These are phyloP conservation scores for Xylariaceae sp. DNA, from an alignment of 2,329 filamentous ascomycete species.

Conservation along the genomic window DNA sequence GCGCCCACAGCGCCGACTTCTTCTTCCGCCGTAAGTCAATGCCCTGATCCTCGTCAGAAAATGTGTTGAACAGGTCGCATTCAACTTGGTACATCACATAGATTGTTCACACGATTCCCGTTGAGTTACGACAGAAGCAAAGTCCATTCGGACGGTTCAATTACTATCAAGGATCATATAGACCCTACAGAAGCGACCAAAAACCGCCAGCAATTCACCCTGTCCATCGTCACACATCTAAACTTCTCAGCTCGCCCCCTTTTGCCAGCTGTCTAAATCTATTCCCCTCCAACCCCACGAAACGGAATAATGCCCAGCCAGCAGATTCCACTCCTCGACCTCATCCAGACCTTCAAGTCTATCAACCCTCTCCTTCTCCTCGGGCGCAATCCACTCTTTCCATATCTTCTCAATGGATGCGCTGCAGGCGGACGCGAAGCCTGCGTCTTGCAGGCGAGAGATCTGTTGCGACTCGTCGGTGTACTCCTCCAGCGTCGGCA, in stretches of 20 bases:
- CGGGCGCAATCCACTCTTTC: conserved; percentile 62
- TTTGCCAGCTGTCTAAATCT: conserved; percentile 31
- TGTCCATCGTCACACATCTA: no score
- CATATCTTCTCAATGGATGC: conserved; percentile 58
- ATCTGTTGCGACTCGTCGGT: conserved; percentile 63
- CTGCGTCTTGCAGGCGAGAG: conserved; percentile 58
- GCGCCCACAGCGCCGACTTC: no score
- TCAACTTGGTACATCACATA: no score
- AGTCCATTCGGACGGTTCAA: no score
- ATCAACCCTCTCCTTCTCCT: conserved; percentile 76
- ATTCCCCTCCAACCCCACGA: conserved; percentile 76
- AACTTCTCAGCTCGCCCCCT: not conserved
- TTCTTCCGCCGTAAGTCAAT: no score
- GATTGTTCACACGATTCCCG: no score
- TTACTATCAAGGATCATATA: no score
- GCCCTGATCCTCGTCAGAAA: no score
- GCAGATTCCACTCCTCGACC: conserved; percentile 84
- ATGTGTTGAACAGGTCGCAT: no score
- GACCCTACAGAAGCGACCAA: no score
- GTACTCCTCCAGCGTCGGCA: conserved; percentile 77
- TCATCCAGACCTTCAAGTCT: conserved; percentile 85
- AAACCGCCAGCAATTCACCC: no score
- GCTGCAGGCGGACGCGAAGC: conserved; percentile 49
- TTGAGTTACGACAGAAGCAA: no score
- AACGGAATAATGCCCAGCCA: conserved; percentile 85